Percentiles rank a stretch among this genome's conserved stretches.
These are phyloP conservation scores for Coemansia sp. DNA, from an alignment of 192 early-diverging fungal species.

Conservation along the genomic window DNA sequence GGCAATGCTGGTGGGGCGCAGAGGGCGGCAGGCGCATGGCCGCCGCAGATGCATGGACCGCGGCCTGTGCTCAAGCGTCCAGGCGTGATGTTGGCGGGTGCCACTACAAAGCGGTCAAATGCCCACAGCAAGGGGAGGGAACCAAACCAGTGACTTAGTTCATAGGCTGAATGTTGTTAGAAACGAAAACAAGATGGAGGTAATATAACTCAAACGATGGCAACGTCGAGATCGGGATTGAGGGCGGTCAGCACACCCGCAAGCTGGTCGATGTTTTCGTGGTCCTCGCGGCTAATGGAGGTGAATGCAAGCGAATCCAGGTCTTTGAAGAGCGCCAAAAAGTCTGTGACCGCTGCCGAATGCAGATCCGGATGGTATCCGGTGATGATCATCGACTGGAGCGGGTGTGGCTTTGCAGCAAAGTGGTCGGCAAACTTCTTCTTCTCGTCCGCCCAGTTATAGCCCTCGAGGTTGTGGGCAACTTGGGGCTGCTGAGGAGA, in stretches of 20 bases:
- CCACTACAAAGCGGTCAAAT: conserved; percentile 7
- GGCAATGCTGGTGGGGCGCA: background rate
- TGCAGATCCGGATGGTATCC: conserved; percentile 50
- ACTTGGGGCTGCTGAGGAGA: background rate
- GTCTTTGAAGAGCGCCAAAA: conserved; percentile 47
- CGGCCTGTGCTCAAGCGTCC: conserved; percentile 30
- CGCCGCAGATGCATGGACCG: background rate
- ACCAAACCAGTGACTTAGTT: too few species aligned
- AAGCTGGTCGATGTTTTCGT: conserved; percentile 52
- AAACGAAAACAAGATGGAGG: too few species aligned
- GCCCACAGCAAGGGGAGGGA: background rate
- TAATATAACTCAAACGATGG: conserved; percentile 22
- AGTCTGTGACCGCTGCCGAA: conserved; percentile 42
- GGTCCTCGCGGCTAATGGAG: conserved; percentile 41
- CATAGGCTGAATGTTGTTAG: too few species aligned
- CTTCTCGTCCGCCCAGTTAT: conserved; percentile 41
- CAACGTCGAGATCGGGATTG: conserved; percentile 44
- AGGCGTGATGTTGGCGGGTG: conserved; percentile 9
- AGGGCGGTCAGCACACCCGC: conserved; percentile 49
- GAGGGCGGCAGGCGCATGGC: conserved; percentile 10
- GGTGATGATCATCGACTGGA: conserved; percentile 44
- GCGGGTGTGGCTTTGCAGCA: conserved; percentile 39
- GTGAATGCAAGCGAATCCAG: conserved; percentile 46
- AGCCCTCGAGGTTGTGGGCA: conserved; percentile 51
- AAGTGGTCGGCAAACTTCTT: conserved; percentile 27